Evolutionary conservation across 1,139 yeast species (phyloP).

Genomic region (Barnettozyma hawaiiensis): DNA sequence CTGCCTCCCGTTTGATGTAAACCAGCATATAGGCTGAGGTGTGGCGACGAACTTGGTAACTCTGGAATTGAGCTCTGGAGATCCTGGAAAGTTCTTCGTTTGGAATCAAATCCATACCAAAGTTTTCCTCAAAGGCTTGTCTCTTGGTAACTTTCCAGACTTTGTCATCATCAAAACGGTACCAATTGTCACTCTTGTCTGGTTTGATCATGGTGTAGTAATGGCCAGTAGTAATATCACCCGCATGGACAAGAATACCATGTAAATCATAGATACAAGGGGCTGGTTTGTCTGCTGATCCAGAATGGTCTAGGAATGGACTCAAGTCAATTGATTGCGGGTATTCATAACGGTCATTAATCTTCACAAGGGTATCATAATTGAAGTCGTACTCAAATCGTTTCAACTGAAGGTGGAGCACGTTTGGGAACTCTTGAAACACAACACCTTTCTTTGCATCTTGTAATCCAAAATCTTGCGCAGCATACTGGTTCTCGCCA

Average conservation of each 20-base stretch:
- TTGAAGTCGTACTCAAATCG: conserved; percentile 92
- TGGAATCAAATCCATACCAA: conserved; percentile 67
- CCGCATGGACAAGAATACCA: conserved; percentile 93
- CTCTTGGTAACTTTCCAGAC: conserved; percentile 81
- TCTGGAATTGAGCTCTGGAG: conserved; percentile 57
- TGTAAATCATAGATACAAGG: conserved; percentile 75
- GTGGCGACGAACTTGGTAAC: conserved; percentile 63
- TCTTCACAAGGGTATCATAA: conserved; percentile 83
- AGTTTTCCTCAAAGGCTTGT: conserved; percentile 89
- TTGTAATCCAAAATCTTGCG: conserved; percentile 87
- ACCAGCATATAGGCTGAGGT: conserved; percentile 98
- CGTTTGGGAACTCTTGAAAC: conserved; percentile 86
- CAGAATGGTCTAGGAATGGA: conserved; percentile 67
- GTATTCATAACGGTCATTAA: conserved; percentile 88
- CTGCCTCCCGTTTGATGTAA: conserved; percentile 64
- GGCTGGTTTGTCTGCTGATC: conserved; percentile 31
- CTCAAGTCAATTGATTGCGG: conserved; percentile 78
- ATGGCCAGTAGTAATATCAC: conserved; percentile 94
- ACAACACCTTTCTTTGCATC: conserved; percentile 97
- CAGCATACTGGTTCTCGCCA: conserved; percentile 95
- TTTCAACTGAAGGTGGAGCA: conserved; percentile 84
- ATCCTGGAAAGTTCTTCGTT: conserved; percentile 27
- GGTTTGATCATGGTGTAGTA: conserved; percentile 94
- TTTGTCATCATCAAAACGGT: conserved; percentile 88
- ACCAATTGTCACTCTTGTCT: conserved; percentile 66